phyloP scores from a whole-genome alignment of 2,329 filamentous ascomycete genomes.

The Acrocalymma vagum region DNA sequence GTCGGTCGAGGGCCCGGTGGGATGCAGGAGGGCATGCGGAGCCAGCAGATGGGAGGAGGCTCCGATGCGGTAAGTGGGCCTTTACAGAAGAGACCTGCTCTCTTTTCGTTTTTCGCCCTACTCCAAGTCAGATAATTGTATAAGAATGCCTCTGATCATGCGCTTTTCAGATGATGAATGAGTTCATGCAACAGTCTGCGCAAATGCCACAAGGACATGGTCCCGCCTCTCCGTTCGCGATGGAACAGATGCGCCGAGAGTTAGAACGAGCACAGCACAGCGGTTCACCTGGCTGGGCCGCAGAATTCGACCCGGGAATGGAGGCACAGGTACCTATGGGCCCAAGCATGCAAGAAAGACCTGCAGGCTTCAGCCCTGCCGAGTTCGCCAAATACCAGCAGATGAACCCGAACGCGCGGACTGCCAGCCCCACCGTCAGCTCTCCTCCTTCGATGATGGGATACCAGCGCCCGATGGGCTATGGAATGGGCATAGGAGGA shows the following conservation, averaged over 20 bases:
- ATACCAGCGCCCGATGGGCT: constrained; percentile 64
- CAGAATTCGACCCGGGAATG: constrained; percentile 68
- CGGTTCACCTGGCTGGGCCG: constrained; percentile 68
- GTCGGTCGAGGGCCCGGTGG: constrained; percentile 77
- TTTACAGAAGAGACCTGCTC: too few species aligned
- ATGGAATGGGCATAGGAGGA: constrained; percentile 60
- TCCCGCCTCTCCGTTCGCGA: constrained; percentile 67
- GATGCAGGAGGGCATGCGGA: constrained; percentile 80
- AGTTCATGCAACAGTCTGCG: constrained; percentile 83
- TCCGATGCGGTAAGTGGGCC: constrained; percentile 65
- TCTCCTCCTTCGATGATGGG: constrained; percentile 54
- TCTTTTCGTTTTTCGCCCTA: too few species aligned
- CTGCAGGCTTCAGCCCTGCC: constrained; percentile 73
- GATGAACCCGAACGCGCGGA: constrained; percentile 64
- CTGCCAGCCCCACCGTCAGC: constrained; percentile 65
- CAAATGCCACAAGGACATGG: constrained; percentile 64
- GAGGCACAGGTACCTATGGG: constrained; percentile 74
- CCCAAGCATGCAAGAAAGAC: constrained; percentile 68
- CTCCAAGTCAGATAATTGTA: background rate
- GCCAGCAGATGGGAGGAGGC: constrained; percentile 70
- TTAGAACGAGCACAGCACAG: constrained; percentile 64
- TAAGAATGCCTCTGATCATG: constrained; percentile 33
- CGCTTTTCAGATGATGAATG: constrained; percentile 80
- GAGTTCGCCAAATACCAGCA: constrained; percentile 89
- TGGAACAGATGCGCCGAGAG: constrained; percentile 72